Conservation (phyloP, 2,329 filamentous ascomycete genomes). For the Rhynchosporium agropyri region DNA sequence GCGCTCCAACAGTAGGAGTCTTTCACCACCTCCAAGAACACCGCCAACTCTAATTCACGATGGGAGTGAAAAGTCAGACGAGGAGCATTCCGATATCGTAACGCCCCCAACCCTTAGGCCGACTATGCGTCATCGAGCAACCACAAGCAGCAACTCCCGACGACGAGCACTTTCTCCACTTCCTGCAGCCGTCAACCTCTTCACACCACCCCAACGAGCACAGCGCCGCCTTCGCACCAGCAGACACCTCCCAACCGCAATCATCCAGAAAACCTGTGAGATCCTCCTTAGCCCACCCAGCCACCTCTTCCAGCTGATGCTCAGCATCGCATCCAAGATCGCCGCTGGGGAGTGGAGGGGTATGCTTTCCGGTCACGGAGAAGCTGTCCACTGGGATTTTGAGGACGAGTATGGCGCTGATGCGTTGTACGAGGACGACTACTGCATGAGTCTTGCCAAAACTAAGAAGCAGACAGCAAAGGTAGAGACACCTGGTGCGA, state of each 20-base stretch:
- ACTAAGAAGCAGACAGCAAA: slow-evolving; percentile 1
- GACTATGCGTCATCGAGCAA: slow-evolving; percentile 55
- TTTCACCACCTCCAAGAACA: slow-evolving; percentile 44
- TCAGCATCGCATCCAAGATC: slow-evolving; percentile 79
- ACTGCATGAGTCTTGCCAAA: slow-evolving; percentile 46
- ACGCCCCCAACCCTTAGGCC: slow-evolving; percentile 37
- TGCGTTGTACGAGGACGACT: slow-evolving; percentile 60
- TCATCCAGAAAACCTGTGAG: slow-evolving; percentile 77
- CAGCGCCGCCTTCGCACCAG: slow-evolving; percentile 49
- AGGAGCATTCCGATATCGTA: slow-evolving; percentile 43
- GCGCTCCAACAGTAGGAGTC: slow-evolving; percentile 23
- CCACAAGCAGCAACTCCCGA: slow-evolving; percentile 53
- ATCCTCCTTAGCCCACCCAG: slow-evolving; percentile 80
- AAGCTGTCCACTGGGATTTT: slow-evolving; percentile 63
- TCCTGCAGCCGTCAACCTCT: slow-evolving; percentile 67
- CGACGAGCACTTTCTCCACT: slow-evolving; percentile 66
- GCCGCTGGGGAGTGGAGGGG: slow-evolving; percentile 66
- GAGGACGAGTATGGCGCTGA: slow-evolving; percentile 50
- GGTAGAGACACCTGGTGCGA: slow-evolving; percentile 18
- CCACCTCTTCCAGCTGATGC: slow-evolving; percentile 76
- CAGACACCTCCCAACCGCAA: slow-evolving; percentile 59
- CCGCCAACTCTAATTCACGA: slow-evolving; percentile 50
- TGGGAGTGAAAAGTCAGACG: slow-evolving; percentile 46
- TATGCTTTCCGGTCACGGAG: slow-evolving; percentile 56
- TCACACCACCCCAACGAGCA: slow-evolving; percentile 52